Percentiles rank a stretch among this genome's conserved stretches.
Evolutionary conservation across 2,329 filamentous ascomycete species (phyloP).

Genomic region (Biscogniauxia mediterranea): DNA sequence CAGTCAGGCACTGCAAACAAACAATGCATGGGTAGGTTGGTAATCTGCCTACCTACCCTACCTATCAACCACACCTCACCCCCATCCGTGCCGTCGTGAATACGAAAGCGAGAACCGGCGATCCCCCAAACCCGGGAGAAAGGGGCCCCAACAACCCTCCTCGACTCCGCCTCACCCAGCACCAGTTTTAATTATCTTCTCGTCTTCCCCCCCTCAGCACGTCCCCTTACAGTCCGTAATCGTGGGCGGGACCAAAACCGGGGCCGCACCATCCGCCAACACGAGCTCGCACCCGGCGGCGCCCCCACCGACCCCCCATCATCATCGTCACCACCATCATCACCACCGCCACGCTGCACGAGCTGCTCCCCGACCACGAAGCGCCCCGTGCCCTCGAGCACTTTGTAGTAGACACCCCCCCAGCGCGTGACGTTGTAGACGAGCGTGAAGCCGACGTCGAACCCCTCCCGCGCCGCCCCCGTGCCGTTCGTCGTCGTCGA

Average conservation of each 20-base stretch:
- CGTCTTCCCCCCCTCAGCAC: conserved; percentile 1
- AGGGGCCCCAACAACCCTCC: no score
- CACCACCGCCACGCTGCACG: background rate
- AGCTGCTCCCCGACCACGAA: conserved; percentile 9
- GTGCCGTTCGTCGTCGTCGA: no score
- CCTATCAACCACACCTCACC: no score
- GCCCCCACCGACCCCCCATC: no score
- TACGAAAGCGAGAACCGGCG: no score
- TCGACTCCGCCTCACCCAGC: background rate
- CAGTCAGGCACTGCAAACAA: no score
- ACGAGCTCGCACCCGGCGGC: conserved; percentile 3
- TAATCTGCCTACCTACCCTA: no score
- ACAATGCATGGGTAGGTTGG: no score
- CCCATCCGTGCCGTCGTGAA: no score
- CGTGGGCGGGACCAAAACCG: conserved; percentile 3
- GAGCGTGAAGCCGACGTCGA: conserved; percentile 8
- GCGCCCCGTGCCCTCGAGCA: conserved; percentile 11
- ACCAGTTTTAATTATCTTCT: background rate
- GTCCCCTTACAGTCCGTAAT: conserved; percentile 14
- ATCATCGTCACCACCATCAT: background rate
- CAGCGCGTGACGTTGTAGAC: conserved; percentile 14
- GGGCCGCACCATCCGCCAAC: background rate
- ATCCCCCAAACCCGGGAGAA: no score
- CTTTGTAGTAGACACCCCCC: conserved; percentile 8
- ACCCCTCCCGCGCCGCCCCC: background rate